A percentile compares a stretch with the other conserved stretches of the same genome.
Evolutionary conservation across 306 rosid species (phyloP).

Genomic region (Dalbergia oliveri): DNA sequence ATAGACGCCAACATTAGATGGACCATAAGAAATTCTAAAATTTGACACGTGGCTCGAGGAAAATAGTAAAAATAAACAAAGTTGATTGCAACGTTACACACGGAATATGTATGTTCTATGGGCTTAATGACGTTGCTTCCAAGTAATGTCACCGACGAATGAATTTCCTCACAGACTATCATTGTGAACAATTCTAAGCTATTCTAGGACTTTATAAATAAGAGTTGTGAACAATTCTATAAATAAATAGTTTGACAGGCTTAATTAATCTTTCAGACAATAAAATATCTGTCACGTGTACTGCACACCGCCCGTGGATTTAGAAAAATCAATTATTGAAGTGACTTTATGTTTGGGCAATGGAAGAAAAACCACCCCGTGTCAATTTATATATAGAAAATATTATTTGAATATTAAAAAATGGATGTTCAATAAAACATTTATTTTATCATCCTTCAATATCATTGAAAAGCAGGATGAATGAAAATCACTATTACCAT

Average conservation of each 20-base stretch:
- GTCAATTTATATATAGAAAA: neutral
- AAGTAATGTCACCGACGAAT: conserved; percentile 6
- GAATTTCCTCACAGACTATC: neutral
- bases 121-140: conserved; percentile 3
- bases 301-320: conserved; percentile 28
- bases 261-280: neutral
- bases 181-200: neutral
- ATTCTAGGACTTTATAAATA: neutral
- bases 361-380: neutral
- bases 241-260: neutral
- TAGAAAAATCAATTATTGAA: conserved; percentile 4
- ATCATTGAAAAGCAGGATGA: too few species aligned
- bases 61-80: neutral
- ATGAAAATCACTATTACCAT: too few species aligned
- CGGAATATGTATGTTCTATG: neutral
- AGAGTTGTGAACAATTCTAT: neutral
- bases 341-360: neutral
- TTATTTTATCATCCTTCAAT: too few species aligned
- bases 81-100: conserved; percentile 4
- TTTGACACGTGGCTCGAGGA: conserved; percentile 9
- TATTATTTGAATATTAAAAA: too few species aligned
- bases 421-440: too few species aligned
- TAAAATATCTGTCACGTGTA: neutral
- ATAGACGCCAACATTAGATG: neutral
- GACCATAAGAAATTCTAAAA: neutral